Conservation (phyloP, 2,329 filamentous ascomycete species). For the Ophiostoma australiae region DNA sequence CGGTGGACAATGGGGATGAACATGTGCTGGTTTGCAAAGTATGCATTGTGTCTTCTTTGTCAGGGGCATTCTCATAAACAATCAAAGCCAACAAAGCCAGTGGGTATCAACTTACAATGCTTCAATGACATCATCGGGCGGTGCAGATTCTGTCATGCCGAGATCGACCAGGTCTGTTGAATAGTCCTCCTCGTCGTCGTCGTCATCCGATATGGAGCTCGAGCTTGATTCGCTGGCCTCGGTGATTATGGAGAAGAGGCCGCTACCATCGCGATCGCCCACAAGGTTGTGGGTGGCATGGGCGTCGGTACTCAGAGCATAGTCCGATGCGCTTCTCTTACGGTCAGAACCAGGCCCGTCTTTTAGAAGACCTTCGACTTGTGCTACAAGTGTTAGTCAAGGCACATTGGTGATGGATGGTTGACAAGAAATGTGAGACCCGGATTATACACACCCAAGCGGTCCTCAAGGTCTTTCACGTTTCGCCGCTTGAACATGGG, state of each 20-base stretch:
- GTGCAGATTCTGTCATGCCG: conserved; percentile 76
- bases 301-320: background rate
- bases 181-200: background rate
- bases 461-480: conserved; percentile 82
- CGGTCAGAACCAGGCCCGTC: conserved; percentile 41
- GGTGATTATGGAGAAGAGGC: conserved; percentile 1
- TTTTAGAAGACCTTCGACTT: conserved; percentile 76
- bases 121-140: conserved; percentile 72
- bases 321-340: background rate
- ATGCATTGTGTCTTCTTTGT: conserved; percentile 58
- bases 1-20: conserved; percentile 74
- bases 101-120: conserved; percentile 59
- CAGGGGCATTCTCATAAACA: background rate
- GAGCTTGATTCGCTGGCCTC: background rate
- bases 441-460: conserved; percentile 61
- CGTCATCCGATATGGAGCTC: conserved; percentile 28
- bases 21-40: conserved; percentile 69
- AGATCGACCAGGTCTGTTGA: conserved; percentile 68
- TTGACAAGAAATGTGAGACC: background rate
- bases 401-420: background rate
- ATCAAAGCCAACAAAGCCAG: background rate
- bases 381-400: conserved; percentile 45
- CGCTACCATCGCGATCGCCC: background rate
- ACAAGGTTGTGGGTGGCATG: background rate
- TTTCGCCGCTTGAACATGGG: conserved; percentile 83